Evolutionary conservation across 1,139 yeast genomes (phyloP), one percentile per base, ranked within the genome.

Genomic region (Zygoascus sp.): DNA sequence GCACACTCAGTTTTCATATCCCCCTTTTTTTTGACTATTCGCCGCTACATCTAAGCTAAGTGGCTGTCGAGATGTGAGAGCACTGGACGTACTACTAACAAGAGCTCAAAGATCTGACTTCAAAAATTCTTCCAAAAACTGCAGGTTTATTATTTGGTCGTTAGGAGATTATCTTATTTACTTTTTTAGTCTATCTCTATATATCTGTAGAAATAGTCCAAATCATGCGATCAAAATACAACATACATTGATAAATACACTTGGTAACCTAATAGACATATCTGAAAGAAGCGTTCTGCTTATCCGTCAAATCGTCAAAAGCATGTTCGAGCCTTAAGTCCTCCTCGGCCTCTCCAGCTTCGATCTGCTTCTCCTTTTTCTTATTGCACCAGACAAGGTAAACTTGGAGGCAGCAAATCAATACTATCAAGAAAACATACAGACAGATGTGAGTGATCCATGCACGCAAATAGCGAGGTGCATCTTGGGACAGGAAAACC

Each of bases 221-320:
- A n/a, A 28, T 28, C 34, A 3, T 7, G 15, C 13, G 8, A 5
- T 13, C 7, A 30, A 30, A 5, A 3, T 30, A 7, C 27, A 11
- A 30, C 28, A 25, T 25, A 10, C 28, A 25, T 25, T 25, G 3
- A 25, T 25, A 25, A n/a, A 25, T 25, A 25, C 7, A 25, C 8
- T 3, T 10, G 9, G n/a, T n/a, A 15, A 35, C 16, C 20, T 51
- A 55, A 43, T 53, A 57, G 16, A 57, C 52, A 45, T 82, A 82
- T 56, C 87, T 71, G 60, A 82, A 81, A 53, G 71, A 72, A 13
- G 74, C 76, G 58, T 82, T 82, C 60, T 81, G 80, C 46, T 69
- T 69, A 56, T 82, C 88, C 2, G 88, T 81, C 61, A 80, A 63
- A 59, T 81, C 88, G 50, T 74, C 75, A 56, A 76, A 77, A 9